Conservation (phyloP, 2,329 filamentous ascomycete genomes). For the Fusarium ambrosium region DNA sequence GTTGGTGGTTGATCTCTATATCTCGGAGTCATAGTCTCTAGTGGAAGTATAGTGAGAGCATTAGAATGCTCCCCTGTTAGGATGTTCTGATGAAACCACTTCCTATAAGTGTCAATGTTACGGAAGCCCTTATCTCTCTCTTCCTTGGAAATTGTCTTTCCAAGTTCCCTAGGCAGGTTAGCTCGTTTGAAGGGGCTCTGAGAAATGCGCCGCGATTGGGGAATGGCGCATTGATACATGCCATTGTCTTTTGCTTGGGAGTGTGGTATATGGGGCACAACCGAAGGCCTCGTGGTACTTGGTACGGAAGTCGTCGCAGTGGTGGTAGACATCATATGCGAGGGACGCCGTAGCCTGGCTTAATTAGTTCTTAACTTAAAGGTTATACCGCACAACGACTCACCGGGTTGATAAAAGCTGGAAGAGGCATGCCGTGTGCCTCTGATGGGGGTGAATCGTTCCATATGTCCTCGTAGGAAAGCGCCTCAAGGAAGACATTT, state of each 20-base stretch:
- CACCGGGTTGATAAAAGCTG: not conserved
- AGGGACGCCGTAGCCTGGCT: not conserved
- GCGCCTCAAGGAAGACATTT: not conserved
- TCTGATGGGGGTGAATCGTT: not conserved
- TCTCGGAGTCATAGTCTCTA: not conserved
- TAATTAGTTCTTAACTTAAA: not conserved
- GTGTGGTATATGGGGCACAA: not conserved
- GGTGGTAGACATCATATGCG: not conserved
- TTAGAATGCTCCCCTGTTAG: not conserved
- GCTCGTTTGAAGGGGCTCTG: not conserved
- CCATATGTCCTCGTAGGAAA: not conserved
- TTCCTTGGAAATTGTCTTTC: not conserved
- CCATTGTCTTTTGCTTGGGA: not conserved
- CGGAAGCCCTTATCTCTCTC: not conserved
- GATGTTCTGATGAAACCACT: not conserved
- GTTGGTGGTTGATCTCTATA: not conserved
- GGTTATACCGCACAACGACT: not conserved
- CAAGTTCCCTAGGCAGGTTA: not conserved
- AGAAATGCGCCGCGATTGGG: accelerated
- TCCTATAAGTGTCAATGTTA: not conserved
- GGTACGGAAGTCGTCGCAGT: not conserved
- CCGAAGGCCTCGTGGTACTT: not conserved
- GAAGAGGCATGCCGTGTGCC: not conserved
- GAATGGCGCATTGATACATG: not conserved
- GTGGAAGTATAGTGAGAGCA: not conserved